Base-by-base conservation (phyloP, 2,329 filamentous ascomycete genomes). In the Penicillium thymicola region DNA sequence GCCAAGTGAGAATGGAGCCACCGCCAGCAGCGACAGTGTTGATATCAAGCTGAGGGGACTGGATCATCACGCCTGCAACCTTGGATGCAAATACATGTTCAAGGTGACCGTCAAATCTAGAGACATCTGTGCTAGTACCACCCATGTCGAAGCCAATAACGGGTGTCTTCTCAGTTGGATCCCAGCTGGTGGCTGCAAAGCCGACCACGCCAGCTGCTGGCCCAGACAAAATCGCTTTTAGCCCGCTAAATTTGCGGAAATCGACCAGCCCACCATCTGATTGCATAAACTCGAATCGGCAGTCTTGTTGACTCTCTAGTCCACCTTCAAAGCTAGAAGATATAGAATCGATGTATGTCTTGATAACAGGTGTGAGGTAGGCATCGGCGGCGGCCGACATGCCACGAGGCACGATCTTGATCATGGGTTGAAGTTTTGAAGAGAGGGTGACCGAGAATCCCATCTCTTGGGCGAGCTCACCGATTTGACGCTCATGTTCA, bases 71-170 rank as follows among this genome's bases (percentile, higher is more conserved):
- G n/a, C 92, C 92, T 0, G 92, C 92, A 1, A 91, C 96, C 0
- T 90, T 96, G 0, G 92, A 96, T 74, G 96, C 92, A 64, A 96
- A 96, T 0, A 96, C 91, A 67, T 97, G 92, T 66, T 96, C 92
- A 67, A 96, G 93, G 53, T 90, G 82, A 16, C 92, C 92, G 58
- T 89, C 90, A 66, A 93, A 97, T 47, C 92, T 82, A 34, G 90
- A 95, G 10, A 96, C 72, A 72, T 97, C 92, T 0, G 92, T 97
- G 55, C 88, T 92, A 0, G 92, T 97, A 11, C 92, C 92, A 37
- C 91, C 91, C 92, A 97, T 97, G 65, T 97, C 92, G 67, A 97
- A 97, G 0, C 92, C 92, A 66, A 97, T 96, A 4, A 97, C 89
- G 0, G 92, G 91, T 0, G 85, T 90, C 69, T 86, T 89, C 4